phyloP scores from a whole-genome alignment of 176 grass and related monocot genomes.

The Aegilops longissima region DNA sequence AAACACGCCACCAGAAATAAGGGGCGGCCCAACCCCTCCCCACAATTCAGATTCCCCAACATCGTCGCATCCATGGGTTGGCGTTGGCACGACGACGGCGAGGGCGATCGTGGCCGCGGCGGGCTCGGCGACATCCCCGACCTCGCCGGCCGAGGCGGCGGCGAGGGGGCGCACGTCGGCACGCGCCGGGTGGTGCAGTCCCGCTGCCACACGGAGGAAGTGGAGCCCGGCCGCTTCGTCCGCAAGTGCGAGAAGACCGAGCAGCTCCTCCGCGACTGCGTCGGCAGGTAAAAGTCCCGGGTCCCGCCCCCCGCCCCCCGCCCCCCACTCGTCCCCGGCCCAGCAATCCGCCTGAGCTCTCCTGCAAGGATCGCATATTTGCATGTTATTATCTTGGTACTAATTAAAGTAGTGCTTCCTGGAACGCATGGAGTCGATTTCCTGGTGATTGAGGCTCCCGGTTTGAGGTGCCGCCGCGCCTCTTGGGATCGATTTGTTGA shows the following conservation, averaged over 20 bases:
- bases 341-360: too few relatives aligned
- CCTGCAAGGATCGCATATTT: background rate
- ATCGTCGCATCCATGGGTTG: conserved; percentile 52
- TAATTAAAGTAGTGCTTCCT: background rate
- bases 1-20: background rate
- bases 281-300: conserved; percentile 35
- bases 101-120: conserved; percentile 22
- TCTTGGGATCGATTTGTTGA: background rate
- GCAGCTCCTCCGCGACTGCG: conserved; percentile 62
- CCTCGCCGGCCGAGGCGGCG: conserved; percentile 20
- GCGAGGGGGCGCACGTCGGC: conserved; percentile 20
- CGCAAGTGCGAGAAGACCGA: conserved; percentile 86
- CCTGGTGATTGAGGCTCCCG: background rate
- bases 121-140: conserved; percentile 34
- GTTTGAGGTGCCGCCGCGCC: background rate
- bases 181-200: conserved; percentile 68
- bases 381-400: background rate
- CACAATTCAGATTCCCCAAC: background rate
- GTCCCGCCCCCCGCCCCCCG: background rate
- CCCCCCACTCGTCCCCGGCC: too few relatives aligned
- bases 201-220: conserved; percentile 76
- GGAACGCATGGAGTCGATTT: background rate
- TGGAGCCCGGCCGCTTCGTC: conserved; percentile 75
- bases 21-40: background rate
- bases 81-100: conserved; percentile 61